phyloP scores from a whole-genome alignment of 2,329 filamentous ascomycete species.

The Niveomyces coronatus region DNA sequence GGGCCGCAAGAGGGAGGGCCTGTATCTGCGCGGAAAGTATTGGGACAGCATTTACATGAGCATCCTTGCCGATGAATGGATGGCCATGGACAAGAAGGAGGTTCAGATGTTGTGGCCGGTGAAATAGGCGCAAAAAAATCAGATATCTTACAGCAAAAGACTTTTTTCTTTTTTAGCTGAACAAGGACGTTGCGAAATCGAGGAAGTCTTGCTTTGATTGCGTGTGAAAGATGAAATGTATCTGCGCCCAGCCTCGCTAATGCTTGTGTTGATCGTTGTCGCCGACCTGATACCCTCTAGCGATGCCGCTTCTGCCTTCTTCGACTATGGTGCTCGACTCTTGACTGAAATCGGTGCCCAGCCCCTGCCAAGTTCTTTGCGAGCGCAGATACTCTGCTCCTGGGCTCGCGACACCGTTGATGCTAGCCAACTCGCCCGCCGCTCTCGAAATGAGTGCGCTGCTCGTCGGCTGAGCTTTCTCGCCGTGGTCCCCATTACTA shows the following conservation, averaged over 20 bases:
- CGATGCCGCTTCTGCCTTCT: constrained; percentile 78
- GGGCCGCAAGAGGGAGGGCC: constrained; percentile 22
- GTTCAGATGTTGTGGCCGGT: no score
- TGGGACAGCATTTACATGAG: constrained; percentile 19
- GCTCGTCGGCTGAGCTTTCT: constrained; percentile 16
- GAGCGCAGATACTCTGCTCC: constrained; percentile 79
- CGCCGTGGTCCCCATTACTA: constrained; percentile 12
- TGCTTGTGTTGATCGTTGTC: constrained; percentile 31
- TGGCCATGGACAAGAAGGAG: no score
- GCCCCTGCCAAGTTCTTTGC: constrained; percentile 79
- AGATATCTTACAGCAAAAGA: no score
- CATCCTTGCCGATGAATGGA: constrained; percentile 26
- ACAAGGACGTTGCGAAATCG: no score
- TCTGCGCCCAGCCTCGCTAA: constrained; percentile 12
- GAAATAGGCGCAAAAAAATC: no score
- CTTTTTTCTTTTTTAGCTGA: no score
- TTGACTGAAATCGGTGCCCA: constrained; percentile 73
- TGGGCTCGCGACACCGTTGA: constrained; percentile 82
- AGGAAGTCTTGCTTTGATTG: no score
- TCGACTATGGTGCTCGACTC: constrained; percentile 61
- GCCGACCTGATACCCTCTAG: constrained; percentile 76
- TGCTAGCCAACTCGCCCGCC: constrained; percentile 59
- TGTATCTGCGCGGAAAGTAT: constrained; percentile 27
- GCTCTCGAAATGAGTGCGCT: constrained; percentile 45
- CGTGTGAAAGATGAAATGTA: no score